Base-by-base conservation (phyloP, 805 yeast genomes). In the Monosporozyma yasuniensis region DNA sequence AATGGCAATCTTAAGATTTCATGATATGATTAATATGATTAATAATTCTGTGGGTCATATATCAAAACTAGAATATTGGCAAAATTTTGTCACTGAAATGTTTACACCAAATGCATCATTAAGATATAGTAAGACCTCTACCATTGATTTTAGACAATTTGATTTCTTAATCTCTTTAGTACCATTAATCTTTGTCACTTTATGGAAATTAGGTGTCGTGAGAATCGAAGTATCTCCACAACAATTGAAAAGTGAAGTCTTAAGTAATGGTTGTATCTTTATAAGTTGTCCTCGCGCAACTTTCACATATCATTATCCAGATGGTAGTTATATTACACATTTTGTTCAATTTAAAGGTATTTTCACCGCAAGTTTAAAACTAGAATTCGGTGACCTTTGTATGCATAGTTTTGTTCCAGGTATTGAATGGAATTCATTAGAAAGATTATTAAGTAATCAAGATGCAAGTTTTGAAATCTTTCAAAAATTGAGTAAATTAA, bases 321-420 rank as follows among this genome's bases (percentile, higher is more conserved):
- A 87, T 65, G 95, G 93, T 0, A 81, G 90, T 2, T 75, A 75
- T 56, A 79, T 85, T 8, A 74, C 78, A 9, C 76, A 83, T 45
- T 71, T 72, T 50, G 87, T 91, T 0, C 78, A 77, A 18, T 66
- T 82, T 41, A 79, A 80, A 54, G 78, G 85, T 9, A 70, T 79
- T 6, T 76, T 87, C 67, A 82, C 79, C 59, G 71, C 82, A 30
- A 76, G 74, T 47, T 69, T 86, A 52, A 75, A 78, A 54, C 76
- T 88, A 27, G 95, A 87, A 55, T 84, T 85, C 79, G 63, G 84
- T 42, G 95, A 86, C 58, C 69, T 83, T 53, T 76, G 75, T 23
- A 65, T 76, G 4, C 72, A 71, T 49, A 71, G 73, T 56, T 67
- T 74, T 63, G 60, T 71, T 48, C 74, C 82, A 50, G 71, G 72